A percentile compares a stretch with the other conserved stretches of the same genome.
These are phyloP conservation scores for Eucalyptus sp. DNA, from an alignment of 345 rosid genomes.

Conservation along the genomic window DNA sequence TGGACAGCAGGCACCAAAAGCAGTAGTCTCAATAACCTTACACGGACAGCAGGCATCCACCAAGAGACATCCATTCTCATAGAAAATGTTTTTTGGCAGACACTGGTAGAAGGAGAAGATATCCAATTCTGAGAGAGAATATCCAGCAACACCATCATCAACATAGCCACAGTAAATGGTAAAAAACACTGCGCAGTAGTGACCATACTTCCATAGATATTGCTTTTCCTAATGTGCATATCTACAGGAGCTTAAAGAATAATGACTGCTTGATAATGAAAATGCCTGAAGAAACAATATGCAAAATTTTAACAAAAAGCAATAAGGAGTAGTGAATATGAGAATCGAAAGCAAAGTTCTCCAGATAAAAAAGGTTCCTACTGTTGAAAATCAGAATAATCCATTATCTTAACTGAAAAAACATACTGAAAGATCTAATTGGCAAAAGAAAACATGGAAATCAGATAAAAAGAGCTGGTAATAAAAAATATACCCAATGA, in stretches of 20 bases:
- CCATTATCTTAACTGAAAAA: not conserved
- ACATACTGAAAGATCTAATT: not conserved
- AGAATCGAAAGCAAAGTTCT: not conserved
- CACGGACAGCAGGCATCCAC: not conserved
- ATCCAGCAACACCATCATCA: not conserved
- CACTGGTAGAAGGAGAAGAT: no score
- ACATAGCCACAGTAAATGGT: not conserved
- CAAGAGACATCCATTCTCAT: not conserved
- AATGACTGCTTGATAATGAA: not conserved
- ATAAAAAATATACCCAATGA: not conserved
- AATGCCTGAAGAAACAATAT: not conserved
- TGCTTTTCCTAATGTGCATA: not conserved
- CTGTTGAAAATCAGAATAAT: not conserved
- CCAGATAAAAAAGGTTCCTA: not conserved
- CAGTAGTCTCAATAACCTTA: not conserved
- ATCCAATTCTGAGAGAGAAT: no score
- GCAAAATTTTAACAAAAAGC: not conserved
- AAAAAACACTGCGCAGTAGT: not conserved
- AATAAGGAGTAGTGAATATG: not conserved
- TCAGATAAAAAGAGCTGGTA: not conserved
- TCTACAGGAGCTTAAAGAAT: not conserved
- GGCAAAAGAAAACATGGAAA: not conserved
- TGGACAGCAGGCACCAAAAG: not conserved
- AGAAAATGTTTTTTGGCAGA: not conserved
- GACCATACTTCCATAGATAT: not conserved